Base-by-base conservation (phyloP, 2,329 filamentous ascomycete species). In the Aspergillus phoenicis region DNA sequence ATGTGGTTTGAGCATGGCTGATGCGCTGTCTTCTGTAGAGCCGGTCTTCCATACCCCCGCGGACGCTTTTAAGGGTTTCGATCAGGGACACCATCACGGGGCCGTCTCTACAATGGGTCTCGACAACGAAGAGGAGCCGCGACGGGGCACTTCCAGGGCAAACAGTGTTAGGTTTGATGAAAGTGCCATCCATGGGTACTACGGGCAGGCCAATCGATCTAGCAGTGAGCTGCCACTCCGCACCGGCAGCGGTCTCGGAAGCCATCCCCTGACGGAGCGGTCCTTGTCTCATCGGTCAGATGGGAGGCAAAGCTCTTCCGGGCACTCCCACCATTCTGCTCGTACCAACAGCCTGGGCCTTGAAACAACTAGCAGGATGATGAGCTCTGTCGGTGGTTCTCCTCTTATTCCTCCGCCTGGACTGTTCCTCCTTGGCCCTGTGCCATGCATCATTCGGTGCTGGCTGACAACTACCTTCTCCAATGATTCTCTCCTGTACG, bases 101-200 rank as follows among this genome's bases (percentile, higher is more conserved):
- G 83, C 95, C 61, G 85, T 96, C 52, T 89, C 89, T 55, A 91
- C 90, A 57, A 84, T 97, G 60, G 91, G 93, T 61, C 83, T 98
- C 6, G 94, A 97, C 65, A 85, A 89, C 5, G 93, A 97, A 64
- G 93, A 98, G 33, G 88, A 92, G 60, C 87, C 92, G 39, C 87
- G 94, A 64, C 91, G 95, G 57, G 91, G 91, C 20, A 90, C 92
- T 17, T 99, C 95, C 17, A 86, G 95, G 68, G 94, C 95, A 52
- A 98, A 98, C 74, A 98, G 95, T 73, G 95, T 99, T 68, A 91
- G 95, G 39, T 99, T 99, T 71, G 95, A 98, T 73, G 94, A 98
- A 75, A 97, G 92, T 72, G 93, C 94, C 13, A 87, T 97, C 68
- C 93, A 97, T 69, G 90, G 91, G 52, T 93, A 93, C 75, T 96